Conservation (phyloP, 2,329 filamentous ascomycete species). For the Phialemoniopsis sp. region DNA sequence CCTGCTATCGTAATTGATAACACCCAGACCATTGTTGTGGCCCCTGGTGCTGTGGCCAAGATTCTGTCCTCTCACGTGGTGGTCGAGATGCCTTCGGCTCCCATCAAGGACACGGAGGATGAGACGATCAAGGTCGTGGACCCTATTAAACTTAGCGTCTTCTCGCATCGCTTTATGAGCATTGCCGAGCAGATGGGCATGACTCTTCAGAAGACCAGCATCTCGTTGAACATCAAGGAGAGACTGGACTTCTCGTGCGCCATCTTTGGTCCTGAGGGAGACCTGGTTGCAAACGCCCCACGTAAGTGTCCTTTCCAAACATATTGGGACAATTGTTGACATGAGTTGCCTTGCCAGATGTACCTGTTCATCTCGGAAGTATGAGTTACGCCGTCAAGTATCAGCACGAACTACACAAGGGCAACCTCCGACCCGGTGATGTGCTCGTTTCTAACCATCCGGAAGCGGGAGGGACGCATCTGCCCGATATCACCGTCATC, state of each 20-base stretch:
- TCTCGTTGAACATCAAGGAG: slow-evolving; percentile 69
- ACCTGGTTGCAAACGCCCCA: slow-evolving; percentile 65
- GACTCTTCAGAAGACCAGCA: slow-evolving; percentile 65
- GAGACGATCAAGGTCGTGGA: slow-evolving; percentile 39
- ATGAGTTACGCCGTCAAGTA: slow-evolving; percentile 67
- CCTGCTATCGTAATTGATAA: slow-evolving; percentile 65
- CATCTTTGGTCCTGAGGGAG: slow-evolving; percentile 64
- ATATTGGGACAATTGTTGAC: no score
- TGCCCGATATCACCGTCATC: slow-evolving; percentile 70
- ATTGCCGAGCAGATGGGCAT: slow-evolving; percentile 71
- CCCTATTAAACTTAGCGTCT: slow-evolving; percentile 65
- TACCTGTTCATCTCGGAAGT: slow-evolving; percentile 67
- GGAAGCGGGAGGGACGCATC: slow-evolving; percentile 69
- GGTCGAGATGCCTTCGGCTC: slow-evolving; percentile 52
- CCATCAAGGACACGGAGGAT: slow-evolving; percentile 39
- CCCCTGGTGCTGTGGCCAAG: slow-evolving; percentile 57
- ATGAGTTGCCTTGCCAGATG: slow-evolving; percentile 24
- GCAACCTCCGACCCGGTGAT: slow-evolving; percentile 67
- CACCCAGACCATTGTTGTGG: slow-evolving; percentile 68
- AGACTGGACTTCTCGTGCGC: slow-evolving; percentile 70
- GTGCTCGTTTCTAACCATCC: slow-evolving; percentile 72
- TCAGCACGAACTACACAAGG: slow-evolving; percentile 48
- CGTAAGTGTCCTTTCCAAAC: slow-evolving; percentile 16
- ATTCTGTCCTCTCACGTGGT: slow-evolving; percentile 67
- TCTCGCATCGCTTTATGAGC: slow-evolving; percentile 70